Evolutionary conservation across 2,329 filamentous ascomycete species (phyloP).

Genomic region (Fusarium scirpi): DNA sequence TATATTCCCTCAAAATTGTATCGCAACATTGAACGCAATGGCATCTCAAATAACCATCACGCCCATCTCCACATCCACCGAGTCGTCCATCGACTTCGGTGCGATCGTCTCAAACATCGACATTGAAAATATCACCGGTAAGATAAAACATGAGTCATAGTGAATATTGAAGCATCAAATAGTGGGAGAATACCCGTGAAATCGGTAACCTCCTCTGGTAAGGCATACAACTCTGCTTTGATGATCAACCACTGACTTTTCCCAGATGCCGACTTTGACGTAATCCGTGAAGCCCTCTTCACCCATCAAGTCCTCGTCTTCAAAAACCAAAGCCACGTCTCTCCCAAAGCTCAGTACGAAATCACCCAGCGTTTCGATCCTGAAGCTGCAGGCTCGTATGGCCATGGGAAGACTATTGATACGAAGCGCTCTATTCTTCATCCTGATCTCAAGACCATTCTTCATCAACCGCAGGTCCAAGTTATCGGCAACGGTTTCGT

Average conservation of each 20-base stretch:
- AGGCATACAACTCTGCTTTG: constrained; percentile 43
- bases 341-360: constrained; percentile 78
- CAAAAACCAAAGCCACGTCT: constrained; percentile 72
- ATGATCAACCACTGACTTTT: constrained; percentile 34
- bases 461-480: constrained; percentile 80
- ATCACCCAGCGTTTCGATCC: constrained; percentile 82
- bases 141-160: constrained; percentile 43
- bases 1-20: background rate
- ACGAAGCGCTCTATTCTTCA: constrained; percentile 74
- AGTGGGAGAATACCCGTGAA: constrained; percentile 67
- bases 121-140: constrained; percentile 72
- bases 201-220: constrained; percentile 71
- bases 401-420: constrained; percentile 81
- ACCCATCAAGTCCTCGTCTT: constrained; percentile 76
- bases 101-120: constrained; percentile 69
- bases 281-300: constrained; percentile 75
- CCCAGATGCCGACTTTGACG: constrained; percentile 71
- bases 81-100: constrained; percentile 68
- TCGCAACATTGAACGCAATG: constrained; percentile 23
- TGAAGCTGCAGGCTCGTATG: constrained; percentile 70
- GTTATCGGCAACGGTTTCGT: constrained; percentile 83
- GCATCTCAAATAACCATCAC: constrained; percentile 50
- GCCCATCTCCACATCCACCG: constrained; percentile 53
- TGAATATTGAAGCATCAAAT: constrained; percentile 24
- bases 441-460: constrained; percentile 83